Base-by-base conservation (phyloP, 331 rosid genomes). In the Pyrus hybrid region DNA sequence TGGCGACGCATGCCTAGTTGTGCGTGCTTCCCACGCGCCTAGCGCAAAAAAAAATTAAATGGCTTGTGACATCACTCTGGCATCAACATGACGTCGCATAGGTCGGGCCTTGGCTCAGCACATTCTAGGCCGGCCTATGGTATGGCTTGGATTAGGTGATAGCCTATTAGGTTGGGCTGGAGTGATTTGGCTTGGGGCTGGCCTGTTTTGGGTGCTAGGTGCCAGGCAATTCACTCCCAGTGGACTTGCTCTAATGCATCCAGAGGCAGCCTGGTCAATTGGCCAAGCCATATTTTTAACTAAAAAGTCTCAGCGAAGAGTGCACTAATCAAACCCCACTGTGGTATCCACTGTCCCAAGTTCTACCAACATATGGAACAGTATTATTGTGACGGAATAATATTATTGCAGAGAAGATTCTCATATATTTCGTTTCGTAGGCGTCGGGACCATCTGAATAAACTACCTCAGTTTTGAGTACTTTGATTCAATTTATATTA, bases 341-440 rank as follows among this genome's bases (percentile, higher is more conserved):
- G 56, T 37, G 45, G 80, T 68, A 69, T 76, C 85, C 86, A 68
- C 47, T 90, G 96, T 87, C 90, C 85, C 87, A 84, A 70, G 32
- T 78, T 41, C 88, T 23, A 73, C 93, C 85, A 86, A 82, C 97
- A 90, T 74, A 71, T 62, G n/a, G n/a, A n/a, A n/a, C n/a, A n/a
- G n/a, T n/a, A n/a, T n/a, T n/a, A n/a, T n/a, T n/a, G n/a, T n/a
- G n/a, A n/a, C n/a, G 82, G 92, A 90, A 41, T 41, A 41, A 41
- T 41, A 41, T 41, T 41, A 41, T 3, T 41, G 47, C 47, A 1
- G 14, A 11, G 47, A 41, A 41, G 47, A 41, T 41, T 11, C 47
- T 41, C 47, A 11, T 11, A 41, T 41, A 41, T 41, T 41, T 11
- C 10, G 47, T 41, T 41, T 41, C 47, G 14, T 1, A 3, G 47